phyloP scores from a whole-genome alignment of 306 rosid genomes.

The Glycine soja region DNA sequence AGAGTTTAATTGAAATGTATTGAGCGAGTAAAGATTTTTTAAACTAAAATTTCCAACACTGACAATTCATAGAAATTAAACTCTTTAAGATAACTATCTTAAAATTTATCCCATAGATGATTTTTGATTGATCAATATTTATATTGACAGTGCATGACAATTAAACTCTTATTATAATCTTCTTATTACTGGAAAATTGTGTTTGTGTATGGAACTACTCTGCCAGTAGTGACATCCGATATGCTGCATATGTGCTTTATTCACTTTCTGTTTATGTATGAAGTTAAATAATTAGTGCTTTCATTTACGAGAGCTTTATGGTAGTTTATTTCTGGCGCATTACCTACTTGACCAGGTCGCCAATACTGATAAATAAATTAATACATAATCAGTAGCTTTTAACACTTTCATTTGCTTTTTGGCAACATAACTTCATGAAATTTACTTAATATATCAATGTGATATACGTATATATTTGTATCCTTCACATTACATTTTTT shows the following conservation, averaged over 20 bases:
- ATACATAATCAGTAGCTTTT: constrained; percentile 1
- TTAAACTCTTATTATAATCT: neutral
- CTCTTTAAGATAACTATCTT: neutral
- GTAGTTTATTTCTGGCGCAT: constrained; percentile 3
- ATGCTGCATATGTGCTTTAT: constrained; percentile 5
- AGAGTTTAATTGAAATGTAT: neutral
- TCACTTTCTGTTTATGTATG: constrained; percentile 19
- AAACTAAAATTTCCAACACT: neutral
- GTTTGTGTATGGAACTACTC: neutral
- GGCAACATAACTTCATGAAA: neutral
- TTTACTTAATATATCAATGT: constrained; percentile 4
- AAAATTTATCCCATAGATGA: neutral
- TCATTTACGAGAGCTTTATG: constrained; percentile 25
- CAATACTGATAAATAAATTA: constrained; percentile 6
- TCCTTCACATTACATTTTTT: neutral
- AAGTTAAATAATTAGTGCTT: constrained; percentile 21
- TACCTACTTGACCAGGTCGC: neutral
- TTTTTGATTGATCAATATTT: neutral
- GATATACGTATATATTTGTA: too few species aligned
- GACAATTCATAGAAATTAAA: neutral
- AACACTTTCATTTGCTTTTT: constrained; percentile 9
- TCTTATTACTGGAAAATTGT: neutral
- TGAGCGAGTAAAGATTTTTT: neutral
- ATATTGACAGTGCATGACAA: neutral
- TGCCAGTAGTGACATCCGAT: neutral